These are phyloP conservation scores for Gnomoniopsis smithogilvyi DNA, from an alignment of 2,329 filamentous ascomycete species.

Conservation along the genomic window DNA sequence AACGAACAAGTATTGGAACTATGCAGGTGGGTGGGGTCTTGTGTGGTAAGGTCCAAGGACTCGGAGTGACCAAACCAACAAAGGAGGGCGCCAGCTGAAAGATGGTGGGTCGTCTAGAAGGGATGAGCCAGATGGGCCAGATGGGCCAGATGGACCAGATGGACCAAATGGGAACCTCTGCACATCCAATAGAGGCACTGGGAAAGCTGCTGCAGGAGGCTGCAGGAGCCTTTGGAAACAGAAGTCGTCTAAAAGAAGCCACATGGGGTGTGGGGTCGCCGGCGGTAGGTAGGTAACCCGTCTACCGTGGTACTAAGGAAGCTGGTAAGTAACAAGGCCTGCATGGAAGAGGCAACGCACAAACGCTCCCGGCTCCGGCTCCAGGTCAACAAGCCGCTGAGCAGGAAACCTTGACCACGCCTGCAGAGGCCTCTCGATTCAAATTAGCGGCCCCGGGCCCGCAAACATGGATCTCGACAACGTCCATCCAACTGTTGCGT, in stretches of 20 bases:
- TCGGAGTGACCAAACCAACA: slow-evolving; percentile 8
- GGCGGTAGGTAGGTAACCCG: neutral
- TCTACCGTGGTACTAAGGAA: too few species aligned
- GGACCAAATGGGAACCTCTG: too few species aligned
- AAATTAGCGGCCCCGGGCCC: slow-evolving; percentile 6
- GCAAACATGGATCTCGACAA: slow-evolving; percentile 2
- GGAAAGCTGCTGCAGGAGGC: neutral
- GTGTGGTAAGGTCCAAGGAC: neutral
- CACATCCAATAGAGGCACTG: too few species aligned
- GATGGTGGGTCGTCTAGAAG: slow-evolving; percentile 1
- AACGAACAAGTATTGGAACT: neutral
- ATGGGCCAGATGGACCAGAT: too few species aligned
- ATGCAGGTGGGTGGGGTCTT: slow-evolving; percentile 11
- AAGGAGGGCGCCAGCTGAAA: slow-evolving; percentile 14
- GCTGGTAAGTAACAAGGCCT: too few species aligned
- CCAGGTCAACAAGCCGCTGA: slow-evolving; percentile 12
- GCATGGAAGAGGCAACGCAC: neutral
- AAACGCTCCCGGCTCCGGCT: slow-evolving; percentile 1
- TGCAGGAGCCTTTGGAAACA: slow-evolving; percentile 8
- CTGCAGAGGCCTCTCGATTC: slow-evolving; percentile 5
- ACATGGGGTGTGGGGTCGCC: slow-evolving; percentile 2
- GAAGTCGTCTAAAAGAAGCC: slow-evolving; percentile 1
- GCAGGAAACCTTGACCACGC: neutral
- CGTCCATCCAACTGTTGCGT: neutral
- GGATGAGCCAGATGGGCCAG: too few species aligned